Conservation (phyloP, 768 basidiomycete genomes). For the Mycena polygramma region DNA sequence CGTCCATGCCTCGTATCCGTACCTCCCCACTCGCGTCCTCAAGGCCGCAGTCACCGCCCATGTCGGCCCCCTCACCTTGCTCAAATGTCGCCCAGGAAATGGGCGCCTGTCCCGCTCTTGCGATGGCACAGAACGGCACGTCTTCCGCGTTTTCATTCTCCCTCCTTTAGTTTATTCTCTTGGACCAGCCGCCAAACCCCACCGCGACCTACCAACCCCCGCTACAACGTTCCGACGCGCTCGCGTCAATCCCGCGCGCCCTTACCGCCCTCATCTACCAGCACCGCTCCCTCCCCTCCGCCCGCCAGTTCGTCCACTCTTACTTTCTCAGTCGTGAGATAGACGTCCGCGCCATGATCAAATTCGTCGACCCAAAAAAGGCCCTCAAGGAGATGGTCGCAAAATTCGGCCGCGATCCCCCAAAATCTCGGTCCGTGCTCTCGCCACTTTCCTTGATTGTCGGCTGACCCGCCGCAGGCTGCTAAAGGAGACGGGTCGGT, state of each 20-base stretch:
- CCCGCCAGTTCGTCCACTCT: slow-evolving; percentile 90
- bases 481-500: slow-evolving; percentile 93
- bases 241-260: slow-evolving; percentile 89
- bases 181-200: slow-evolving; percentile 58
- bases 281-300: slow-evolving; percentile 84
- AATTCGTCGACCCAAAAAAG: slow-evolving; percentile 86
- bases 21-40: slow-evolving; percentile 90
- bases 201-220: slow-evolving; percentile 55
- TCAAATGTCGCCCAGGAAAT: slow-evolving; percentile 88
- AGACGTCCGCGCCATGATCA: slow-evolving; percentile 83
- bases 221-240: slow-evolving; percentile 85
- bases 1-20: slow-evolving; percentile 84
- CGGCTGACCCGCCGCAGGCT: slow-evolving; percentile 62
- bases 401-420: slow-evolving; percentile 74
- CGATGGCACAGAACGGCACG: slow-evolving; percentile 86
- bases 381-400: slow-evolving; percentile 80
- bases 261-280: slow-evolving; percentile 92
- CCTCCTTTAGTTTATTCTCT: background rate
- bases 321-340: slow-evolving; percentile 90
- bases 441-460: background rate
- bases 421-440: slow-evolving; percentile 73
- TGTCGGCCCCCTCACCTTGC: slow-evolving; percentile 88
- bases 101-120: slow-evolving; percentile 81
- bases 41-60: slow-evolving; percentile 94
- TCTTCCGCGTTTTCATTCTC: slow-evolving; percentile 31